These are phyloP conservation scores for Pseudogymnoascus sp. DNA, from an alignment of 2,329 filamentous ascomycete species.

Conservation along the genomic window DNA sequence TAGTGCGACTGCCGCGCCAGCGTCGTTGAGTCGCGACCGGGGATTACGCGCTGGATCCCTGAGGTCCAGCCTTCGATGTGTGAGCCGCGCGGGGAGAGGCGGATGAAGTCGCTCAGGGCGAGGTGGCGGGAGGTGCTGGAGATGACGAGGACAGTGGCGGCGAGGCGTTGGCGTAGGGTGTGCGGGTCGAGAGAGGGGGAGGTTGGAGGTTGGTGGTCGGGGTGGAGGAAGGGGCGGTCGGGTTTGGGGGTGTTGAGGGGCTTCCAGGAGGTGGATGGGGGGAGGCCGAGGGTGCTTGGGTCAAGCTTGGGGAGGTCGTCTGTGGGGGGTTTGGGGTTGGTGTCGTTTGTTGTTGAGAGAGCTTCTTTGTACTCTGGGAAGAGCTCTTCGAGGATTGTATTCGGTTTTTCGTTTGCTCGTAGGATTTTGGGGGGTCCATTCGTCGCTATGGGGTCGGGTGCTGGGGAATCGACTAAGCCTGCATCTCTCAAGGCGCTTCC, in stretches of 20 bases:
- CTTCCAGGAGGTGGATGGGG: conserved; percentile 8
- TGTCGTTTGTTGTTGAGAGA: background rate
- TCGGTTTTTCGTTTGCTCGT: conserved; percentile 17
- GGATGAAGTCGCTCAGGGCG: conserved; percentile 60
- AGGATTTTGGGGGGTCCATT: background rate
- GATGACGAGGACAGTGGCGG: conserved; percentile 41
- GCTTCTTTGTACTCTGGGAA: background rate
- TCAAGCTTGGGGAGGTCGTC: background rate
- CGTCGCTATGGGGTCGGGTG: background rate
- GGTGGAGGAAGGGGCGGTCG: conserved; percentile 6
- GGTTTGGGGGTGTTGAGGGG: conserved; percentile 1
- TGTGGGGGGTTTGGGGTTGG: background rate
- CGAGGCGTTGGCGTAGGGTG: background rate
- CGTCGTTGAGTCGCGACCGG: conserved; percentile 54
- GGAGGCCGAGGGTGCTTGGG: background rate
- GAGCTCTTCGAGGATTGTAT: background rate
- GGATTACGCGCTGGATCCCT: conserved; percentile 45
- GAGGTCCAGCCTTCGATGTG: conserved; percentile 62
- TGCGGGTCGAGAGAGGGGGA: background rate
- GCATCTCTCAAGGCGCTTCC: background rate
- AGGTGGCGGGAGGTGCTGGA: conserved; percentile 50
- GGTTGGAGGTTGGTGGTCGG: background rate
- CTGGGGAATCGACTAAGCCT: background rate
- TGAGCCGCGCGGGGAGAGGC: conserved; percentile 51
- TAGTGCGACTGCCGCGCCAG: conserved; percentile 57